Conservation (phyloP, 108 stramenopile species). For the Licmophora abbreviata region DNA sequence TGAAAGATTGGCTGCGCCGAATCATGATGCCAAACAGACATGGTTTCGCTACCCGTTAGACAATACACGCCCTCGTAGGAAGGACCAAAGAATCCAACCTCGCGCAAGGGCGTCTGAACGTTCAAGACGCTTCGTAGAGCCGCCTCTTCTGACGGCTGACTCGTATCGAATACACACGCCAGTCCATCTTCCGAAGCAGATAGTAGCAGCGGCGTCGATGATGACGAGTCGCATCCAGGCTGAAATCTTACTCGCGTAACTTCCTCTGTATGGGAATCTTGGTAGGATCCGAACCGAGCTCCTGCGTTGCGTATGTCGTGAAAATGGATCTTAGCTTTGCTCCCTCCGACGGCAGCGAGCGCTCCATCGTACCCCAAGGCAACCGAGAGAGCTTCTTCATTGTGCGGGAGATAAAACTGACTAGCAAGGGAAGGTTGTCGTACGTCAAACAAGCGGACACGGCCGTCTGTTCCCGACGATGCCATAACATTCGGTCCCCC, state of each 20-base stretch:
- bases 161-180: conserved; percentile 65
- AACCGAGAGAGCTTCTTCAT: conserved; percentile 52
- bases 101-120: conserved; percentile 52
- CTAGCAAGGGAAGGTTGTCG: conserved; percentile 21
- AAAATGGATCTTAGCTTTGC: conserved; percentile 62
- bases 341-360: conserved; percentile 69
- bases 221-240: conserved; percentile 5
- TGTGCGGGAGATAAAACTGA: conserved; percentile 18
- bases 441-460: conserved; percentile 50
- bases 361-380: conserved; percentile 71
- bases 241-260: conserved; percentile 68
- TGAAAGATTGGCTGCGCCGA: conserved; percentile 25
- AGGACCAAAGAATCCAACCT: conserved; percentile 75
- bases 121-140: conserved; percentile 61
- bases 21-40: conserved; percentile 48
- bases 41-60: conserved; percentile 74
- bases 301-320: conserved; percentile 44
- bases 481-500: conserved; percentile 22
- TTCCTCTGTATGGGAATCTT: conserved; percentile 76
- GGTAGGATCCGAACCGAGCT: conserved; percentile 57
- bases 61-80: conserved; percentile 52
- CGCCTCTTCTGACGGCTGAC: conserved; percentile 65
- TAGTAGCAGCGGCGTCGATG: conserved; percentile 36
- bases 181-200: conserved; percentile 80
- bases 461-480: conserved; percentile 51